These are phyloP conservation scores for Elsinoe necatrix DNA, from an alignment of 2,329 filamentous ascomycete genomes.

Conservation along the genomic window DNA sequence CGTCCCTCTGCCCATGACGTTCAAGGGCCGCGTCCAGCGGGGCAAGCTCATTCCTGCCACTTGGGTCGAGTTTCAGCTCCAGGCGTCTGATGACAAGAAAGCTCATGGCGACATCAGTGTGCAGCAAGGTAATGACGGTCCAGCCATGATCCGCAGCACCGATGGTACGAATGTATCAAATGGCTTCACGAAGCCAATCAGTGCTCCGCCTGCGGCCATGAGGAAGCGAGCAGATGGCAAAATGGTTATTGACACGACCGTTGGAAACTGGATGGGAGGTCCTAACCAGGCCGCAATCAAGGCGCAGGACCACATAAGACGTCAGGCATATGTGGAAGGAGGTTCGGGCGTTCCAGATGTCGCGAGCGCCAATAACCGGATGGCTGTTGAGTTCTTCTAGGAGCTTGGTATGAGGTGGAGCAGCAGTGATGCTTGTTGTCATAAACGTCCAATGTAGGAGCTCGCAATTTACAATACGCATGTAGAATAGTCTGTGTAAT, in stretches of 20 bases:
- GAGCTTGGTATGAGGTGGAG: not conserved
- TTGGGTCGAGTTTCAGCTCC: slow-evolving; percentile 36
- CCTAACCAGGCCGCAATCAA: slow-evolving; percentile 31
- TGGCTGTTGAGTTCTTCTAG: slow-evolving; percentile 6
- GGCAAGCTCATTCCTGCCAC: slow-evolving; percentile 32
- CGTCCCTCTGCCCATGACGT: slow-evolving; percentile 24
- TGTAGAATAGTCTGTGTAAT: not conserved
- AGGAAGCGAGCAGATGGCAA: slow-evolving; percentile 30
- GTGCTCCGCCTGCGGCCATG: slow-evolving; percentile 29
- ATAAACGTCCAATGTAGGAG: not conserved
- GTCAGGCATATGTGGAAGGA: slow-evolving; percentile 2
- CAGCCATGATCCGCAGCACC: slow-evolving; percentile 32
- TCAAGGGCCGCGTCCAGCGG: slow-evolving; percentile 36
- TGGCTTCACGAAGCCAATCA: slow-evolving; percentile 26
- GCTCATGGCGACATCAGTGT: slow-evolving; percentile 34
- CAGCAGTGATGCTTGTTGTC: not conserved
- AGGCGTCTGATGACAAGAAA: slow-evolving; percentile 29
- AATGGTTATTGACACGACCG: slow-evolving; percentile 30
- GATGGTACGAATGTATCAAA: slow-evolving; percentile 28
- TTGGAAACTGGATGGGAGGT: slow-evolving; percentile 33
- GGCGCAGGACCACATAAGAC: slow-evolving; percentile 3
- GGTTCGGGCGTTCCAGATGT: slow-evolving; percentile 2
- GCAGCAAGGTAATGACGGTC: slow-evolving; percentile 34
- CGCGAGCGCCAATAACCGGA: not conserved
- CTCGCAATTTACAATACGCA: not conserved